These are phyloP conservation scores for Nicotiana tomentosiformis DNA, from an alignment of 257 asterid species.

Conservation along the genomic window DNA sequence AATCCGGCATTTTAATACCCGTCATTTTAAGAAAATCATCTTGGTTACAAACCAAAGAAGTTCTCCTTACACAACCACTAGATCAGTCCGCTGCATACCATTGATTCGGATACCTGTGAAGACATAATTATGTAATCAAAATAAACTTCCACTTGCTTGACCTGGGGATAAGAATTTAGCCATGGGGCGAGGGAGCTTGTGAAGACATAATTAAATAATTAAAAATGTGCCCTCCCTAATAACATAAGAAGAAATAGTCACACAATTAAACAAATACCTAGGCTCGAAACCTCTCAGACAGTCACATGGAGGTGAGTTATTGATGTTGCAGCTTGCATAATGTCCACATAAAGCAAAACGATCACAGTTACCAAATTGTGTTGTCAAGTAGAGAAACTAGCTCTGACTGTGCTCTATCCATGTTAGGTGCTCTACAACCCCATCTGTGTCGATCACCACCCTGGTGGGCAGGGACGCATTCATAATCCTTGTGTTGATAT, in stretches of 20 bases:
- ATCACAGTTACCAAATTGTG: background rate
- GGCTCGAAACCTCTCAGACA: slow-evolving; percentile 5
- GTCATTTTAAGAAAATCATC: slow-evolving; percentile 2
- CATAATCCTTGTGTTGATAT: background rate
- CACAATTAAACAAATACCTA: slow-evolving; percentile 2
- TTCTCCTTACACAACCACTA: slow-evolving; percentile 6
- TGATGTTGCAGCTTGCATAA: slow-evolving; percentile 6
- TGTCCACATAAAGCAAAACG: background rate
- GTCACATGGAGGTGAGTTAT: slow-evolving; percentile 7
- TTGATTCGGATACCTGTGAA: slow-evolving; percentile 1
- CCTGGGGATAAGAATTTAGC: background rate
- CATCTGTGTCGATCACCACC: background rate
- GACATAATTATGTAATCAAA: background rate
- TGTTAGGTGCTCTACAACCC: background rate
- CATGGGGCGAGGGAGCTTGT: background rate
- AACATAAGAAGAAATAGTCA: background rate
- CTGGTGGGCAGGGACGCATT: background rate
- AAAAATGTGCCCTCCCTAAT: background rate
- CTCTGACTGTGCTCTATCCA: slow-evolving; percentile 2
- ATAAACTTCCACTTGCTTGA: background rate
- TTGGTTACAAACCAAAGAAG: slow-evolving; percentile 1
- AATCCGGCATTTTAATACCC: slow-evolving; percentile 15
- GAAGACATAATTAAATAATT: background rate
- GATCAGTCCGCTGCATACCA: slow-evolving; percentile 17
- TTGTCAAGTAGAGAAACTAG: background rate